Base-by-base conservation (phyloP, 768 basidiomycete genomes). In the Podaxis pistillaris region DNA sequence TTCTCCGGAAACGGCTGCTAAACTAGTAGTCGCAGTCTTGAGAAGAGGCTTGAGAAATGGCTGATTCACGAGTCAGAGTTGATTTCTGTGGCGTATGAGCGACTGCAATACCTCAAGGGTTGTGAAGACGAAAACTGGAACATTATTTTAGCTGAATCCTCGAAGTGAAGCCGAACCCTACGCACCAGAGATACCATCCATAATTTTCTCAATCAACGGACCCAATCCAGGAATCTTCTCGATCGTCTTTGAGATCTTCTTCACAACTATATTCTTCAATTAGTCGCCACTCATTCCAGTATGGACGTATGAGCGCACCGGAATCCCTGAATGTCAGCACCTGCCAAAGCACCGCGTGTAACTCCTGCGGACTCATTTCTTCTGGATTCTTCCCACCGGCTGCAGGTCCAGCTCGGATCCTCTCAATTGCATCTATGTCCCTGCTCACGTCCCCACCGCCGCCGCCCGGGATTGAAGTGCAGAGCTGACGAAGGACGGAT, bases 311-410 rank as follows among this genome's bases (percentile, higher is more conserved):
- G 15, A 30, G 63, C 81, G 11, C 60, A 87, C 88, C 84, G 4
- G 86, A 86, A 75, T 96, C 94, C 55, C 93, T 81, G 76, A 96
- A 96, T 28, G 80, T 86, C 71, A 98, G 73, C 5, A 96, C 86
- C 75, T 93, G 86, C 93, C 94, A 96, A 22, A 96, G 75, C 2
- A 87, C 85, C 1, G 83, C 76, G 72, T 95, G 93, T 55, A 96
- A 67, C 73, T 98, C 93, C 74, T 96, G 92, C 3, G 95, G 94
- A 56, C 76, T 86, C 93, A 98, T 92, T 17, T 91, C 84, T 64
- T 88, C 85, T 0, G 94, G 91, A 13, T 80, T 76, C 72, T 87
- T 90, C 4, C 88, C 90, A 0, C 86, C 86, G 9, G 77, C 76
- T n/a, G 79, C 76, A 0, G 84, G 79, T 0, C 82, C 83, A 0